phyloP scores from a whole-genome alignment of 148 eudicot genomes.

The Talinum fruticosum region DNA sequence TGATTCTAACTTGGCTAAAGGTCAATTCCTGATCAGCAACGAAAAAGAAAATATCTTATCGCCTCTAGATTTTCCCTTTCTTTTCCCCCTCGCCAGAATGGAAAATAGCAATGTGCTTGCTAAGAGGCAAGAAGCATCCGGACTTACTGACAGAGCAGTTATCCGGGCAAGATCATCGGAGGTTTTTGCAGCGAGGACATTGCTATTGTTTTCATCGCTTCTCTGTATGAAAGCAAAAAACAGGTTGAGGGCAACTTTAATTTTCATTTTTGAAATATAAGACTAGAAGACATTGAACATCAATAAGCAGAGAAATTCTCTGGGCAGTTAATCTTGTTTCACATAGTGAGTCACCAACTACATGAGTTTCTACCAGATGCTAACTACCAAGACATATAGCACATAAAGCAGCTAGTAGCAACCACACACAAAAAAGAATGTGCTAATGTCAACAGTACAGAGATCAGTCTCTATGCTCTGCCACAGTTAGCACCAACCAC shows the following conservation, averaged over 20 bases:
- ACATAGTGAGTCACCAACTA: neutral
- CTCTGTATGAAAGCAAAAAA: slow-evolving; percentile 1
- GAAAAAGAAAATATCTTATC: neutral
- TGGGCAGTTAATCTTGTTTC: neutral
- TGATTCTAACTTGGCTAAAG: neutral
- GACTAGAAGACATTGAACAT: neutral
- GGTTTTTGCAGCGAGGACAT: neutral
- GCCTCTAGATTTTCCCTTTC: neutral
- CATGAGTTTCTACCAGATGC: neutral
- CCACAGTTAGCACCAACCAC: too few species aligned
- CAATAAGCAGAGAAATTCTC: neutral
- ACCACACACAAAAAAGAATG: too few species aligned
- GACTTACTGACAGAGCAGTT: neutral
- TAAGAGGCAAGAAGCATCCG: neutral
- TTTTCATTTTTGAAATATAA: neutral
- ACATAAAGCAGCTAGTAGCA: too few species aligned
- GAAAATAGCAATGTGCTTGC: neutral
- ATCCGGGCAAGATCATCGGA: neutral
- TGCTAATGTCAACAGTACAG: too few species aligned
- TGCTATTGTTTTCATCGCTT: neutral
- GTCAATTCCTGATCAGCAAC: neutral
- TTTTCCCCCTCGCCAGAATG: neutral
- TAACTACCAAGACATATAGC: neutral
- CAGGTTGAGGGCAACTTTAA: neutral
- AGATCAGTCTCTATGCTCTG: too few species aligned